A percentile compares a stretch with the other conserved stretches of the same genome.
phyloP scores from a whole-genome alignment of 208 protist species.

The Porcisia deanei region DNA sequence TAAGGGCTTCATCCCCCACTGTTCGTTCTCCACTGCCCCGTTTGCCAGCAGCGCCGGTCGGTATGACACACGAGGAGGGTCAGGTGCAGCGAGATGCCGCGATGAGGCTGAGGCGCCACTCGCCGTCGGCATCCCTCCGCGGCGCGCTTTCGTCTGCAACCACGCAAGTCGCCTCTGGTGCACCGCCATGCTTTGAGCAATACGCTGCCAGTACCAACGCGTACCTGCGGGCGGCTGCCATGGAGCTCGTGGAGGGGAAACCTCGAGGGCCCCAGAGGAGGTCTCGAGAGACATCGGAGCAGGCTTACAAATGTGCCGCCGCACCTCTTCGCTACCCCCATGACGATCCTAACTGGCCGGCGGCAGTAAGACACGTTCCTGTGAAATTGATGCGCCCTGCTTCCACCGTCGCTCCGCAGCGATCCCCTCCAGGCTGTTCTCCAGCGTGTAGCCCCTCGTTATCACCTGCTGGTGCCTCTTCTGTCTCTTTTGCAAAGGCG shows the following conservation, averaged over 20 bases:
- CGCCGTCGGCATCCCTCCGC: not conserved
- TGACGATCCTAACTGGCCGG: not conserved
- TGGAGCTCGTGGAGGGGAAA: conserved; percentile 8
- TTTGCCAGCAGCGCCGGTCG: not conserved
- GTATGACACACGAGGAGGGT: not conserved
- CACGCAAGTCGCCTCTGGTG: not conserved
- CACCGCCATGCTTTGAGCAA: conserved; percentile 1
- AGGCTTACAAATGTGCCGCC: not conserved
- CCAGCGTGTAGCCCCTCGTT: not conserved
- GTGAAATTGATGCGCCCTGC: conserved; percentile 5
- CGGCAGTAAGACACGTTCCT: not conserved
- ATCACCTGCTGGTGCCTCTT: not conserved
- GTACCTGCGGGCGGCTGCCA: conserved; percentile 27
- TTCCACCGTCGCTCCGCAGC: not conserved
- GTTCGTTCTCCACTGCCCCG: conserved; percentile 1
- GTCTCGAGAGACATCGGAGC: not conserved
- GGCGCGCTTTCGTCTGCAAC: not conserved
- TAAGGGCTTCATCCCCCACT: not conserved
- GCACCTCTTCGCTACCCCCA: not conserved
- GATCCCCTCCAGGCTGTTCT: not conserved
- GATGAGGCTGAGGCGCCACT: not conserved
- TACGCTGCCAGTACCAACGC: conserved; percentile 27
- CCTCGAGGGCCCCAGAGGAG: not conserved
- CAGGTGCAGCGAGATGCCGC: not conserved
- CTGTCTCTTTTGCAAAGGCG: not conserved